Base-by-base conservation (phyloP, 208 protist species). In the Leishmania braziliensis region DNA sequence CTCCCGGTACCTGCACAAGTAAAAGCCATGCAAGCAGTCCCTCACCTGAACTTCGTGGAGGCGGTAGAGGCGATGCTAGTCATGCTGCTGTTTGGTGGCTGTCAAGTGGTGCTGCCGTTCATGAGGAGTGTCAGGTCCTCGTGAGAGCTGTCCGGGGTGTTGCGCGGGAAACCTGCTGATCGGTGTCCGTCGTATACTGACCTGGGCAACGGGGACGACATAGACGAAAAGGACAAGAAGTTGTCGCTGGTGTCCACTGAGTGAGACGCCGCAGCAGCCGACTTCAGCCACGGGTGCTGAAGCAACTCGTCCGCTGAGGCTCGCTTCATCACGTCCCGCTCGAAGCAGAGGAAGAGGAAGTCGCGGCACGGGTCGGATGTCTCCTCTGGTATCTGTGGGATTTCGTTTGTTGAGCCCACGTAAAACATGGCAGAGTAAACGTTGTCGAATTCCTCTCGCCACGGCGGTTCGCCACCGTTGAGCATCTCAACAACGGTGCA, bases 401-500 rank as follows among this genome's bases (percentile, higher is more conserved):
- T 92, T 50, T 89, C 89, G 74, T 89, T 90, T 5, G 90, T 96
- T 53, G 86, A 92, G 39, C 90, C 90, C 53, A 96, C 90, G 80
- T 90, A 92, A 74, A 90, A 94, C 90, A 96, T 95, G 51, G 88
- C 88, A 0, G 93, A 93, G 85, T 93, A 94, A 12, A 93, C 91
- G 78, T 94, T 95, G 56, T 95, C 92, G 83, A 97, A 97, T 70
- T 92, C 86, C 65, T 93, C 86, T 3, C 86, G 82, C 93, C 91
- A 95, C 83, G 93, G 93, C 5, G 91, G 91, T 69, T 90, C 84
- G 23, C 91, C 91, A 51, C 93, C 90, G 81, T 97, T 97, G 53
- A 96, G 89, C 95, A 98, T 95, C 80, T 99, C 97, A 0, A 98
- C 95, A 0, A 95, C 92, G 5, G 96, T 98, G 86, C 97, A 98